phyloP scores from a whole-genome alignment of 2,329 filamentous ascomycete genomes.

The Meredithiella fracta region DNA sequence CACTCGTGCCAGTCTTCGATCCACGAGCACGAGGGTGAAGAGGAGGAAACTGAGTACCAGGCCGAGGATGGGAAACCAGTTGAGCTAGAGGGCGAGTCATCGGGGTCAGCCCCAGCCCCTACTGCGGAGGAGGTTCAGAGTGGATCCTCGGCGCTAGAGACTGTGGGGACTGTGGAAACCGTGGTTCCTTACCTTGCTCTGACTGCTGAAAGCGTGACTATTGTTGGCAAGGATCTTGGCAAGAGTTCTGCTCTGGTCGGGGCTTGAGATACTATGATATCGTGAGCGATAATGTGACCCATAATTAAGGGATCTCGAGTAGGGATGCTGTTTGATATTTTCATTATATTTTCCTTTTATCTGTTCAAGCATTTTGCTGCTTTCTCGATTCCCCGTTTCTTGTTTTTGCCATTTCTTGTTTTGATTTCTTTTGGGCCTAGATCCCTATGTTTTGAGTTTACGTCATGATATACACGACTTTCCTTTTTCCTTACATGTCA shows the following conservation, averaged over 20 bases:
- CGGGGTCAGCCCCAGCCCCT: neutral
- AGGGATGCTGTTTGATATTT: neutral
- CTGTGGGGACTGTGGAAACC: neutral
- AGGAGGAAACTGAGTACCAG: neutral
- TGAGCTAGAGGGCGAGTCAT: neutral
- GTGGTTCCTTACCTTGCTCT: neutral
- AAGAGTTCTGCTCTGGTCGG: too few species aligned
- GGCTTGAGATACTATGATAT: neutral
- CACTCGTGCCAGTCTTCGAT: neutral
- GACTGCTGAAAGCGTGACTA: too few species aligned
- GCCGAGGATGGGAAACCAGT: neutral
- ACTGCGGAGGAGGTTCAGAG: neutral
- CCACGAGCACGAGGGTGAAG: conserved; percentile 1
- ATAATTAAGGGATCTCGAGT: neutral
- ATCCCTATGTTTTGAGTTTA: neutral
- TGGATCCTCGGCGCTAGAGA: neutral
- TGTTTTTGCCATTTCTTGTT: neutral
- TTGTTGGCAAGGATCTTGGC: neutral
- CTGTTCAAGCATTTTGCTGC: neutral
- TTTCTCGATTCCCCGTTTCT: conserved; percentile 1
- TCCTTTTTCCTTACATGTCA: too few species aligned
- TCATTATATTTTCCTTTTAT: neutral
- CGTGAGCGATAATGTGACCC: neutral
- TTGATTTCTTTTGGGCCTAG: neutral
- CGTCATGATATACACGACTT: too few species aligned